Conservation (phyloP, 805 yeast genomes). For the Myxozyma nipponensis region DNA sequence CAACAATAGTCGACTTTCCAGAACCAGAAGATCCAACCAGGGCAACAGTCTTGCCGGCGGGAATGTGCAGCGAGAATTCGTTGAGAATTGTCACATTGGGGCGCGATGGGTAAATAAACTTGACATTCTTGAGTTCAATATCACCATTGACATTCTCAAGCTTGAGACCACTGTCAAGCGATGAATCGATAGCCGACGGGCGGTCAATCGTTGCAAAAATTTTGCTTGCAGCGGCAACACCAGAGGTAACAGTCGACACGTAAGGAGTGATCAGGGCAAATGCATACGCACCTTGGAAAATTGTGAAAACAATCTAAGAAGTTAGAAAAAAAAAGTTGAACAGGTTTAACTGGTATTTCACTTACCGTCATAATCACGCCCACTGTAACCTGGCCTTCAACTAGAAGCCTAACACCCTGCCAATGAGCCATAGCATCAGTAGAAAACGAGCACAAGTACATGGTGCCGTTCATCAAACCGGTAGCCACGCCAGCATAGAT, state of each 20-base stretch:
- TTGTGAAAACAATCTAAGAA: slow-evolving; percentile 31
- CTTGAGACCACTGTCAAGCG: slow-evolving; percentile 26
- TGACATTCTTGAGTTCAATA: slow-evolving; percentile 74
- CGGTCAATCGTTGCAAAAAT: slow-evolving; percentile 42
- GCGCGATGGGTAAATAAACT: slow-evolving; percentile 74
- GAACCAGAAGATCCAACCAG: slow-evolving; percentile 94
- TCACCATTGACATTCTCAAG: slow-evolving; percentile 48
- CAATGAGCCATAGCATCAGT: slow-evolving; percentile 33
- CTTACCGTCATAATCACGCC: slow-evolving; percentile 26
- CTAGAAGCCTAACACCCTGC: slow-evolving; percentile 32
- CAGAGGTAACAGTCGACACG: slow-evolving; percentile 37
- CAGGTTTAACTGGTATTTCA: too few species aligned
- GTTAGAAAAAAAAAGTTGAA: not conserved
- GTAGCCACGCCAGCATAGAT: slow-evolving; percentile 8
- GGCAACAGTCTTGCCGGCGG: slow-evolving; percentile 88
- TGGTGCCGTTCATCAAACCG: slow-evolving; percentile 34
- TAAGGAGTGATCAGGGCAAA: slow-evolving; percentile 41
- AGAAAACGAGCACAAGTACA: slow-evolving; percentile 27
- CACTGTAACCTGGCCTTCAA: slow-evolving; percentile 12
- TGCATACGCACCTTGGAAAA: slow-evolving; percentile 42
- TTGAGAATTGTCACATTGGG: slow-evolving; percentile 79
- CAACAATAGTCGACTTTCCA: slow-evolving; percentile 85
- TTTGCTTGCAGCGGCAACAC: slow-evolving; percentile 39
- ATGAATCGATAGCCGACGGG: slow-evolving; percentile 38
- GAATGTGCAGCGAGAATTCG: slow-evolving; percentile 71